Evolutionary conservation across 2,329 filamentous ascomycete species (phyloP), one percentile per base, ranked within the genome.

Genomic region (Incumbomyces lentus): DNA sequence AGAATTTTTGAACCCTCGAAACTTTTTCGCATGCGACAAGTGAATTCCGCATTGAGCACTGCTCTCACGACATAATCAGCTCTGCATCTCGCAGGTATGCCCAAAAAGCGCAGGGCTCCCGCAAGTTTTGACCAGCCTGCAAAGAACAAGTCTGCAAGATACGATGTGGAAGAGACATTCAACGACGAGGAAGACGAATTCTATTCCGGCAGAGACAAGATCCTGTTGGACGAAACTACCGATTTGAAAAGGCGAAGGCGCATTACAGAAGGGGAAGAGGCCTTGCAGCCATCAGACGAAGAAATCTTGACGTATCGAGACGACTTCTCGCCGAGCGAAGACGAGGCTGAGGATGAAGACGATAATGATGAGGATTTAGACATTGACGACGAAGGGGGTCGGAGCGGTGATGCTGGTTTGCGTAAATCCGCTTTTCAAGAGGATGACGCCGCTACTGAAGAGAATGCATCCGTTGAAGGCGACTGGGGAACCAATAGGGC

Each of bases 131-230:
- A 40, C 10, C 34, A 39, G 41, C 49, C 58, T 49, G 54, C 16
- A 16, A 12, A 18, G 14, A 32, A 26, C 26, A 35, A 40, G 19
- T 19, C 38, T 22, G 40, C 36, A 10, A 44, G 62, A 47, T 69
- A 63, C 42, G 59, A 61, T 44, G 50, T 64, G 16, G 62, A 69
- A 51, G 81, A 90, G 64, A 87, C 94, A 66, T 82, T 98, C 57
- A 86, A 89, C 54, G 83, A 95, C 63, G 93, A 88, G 1, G 87
- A 95, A 64, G 92, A 98, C 64, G 87, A 95, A 62, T 94, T 95
- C 63, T 86, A 90, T 59, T 72, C 89, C 49, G 83, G 89, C 53
- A 79, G 84, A 54, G 92, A 98, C 66, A 83, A 86, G 60, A 81
- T 98, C 52, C 67, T 90, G 59, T 74, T 98, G 32, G 86, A 94